A percentile compares a stretch with the other conserved stretches of the same genome.
Evolutionary conservation across 371 early-diverging fungal genomes (phyloP).

Genomic region (Parasitella parasitica): DNA sequence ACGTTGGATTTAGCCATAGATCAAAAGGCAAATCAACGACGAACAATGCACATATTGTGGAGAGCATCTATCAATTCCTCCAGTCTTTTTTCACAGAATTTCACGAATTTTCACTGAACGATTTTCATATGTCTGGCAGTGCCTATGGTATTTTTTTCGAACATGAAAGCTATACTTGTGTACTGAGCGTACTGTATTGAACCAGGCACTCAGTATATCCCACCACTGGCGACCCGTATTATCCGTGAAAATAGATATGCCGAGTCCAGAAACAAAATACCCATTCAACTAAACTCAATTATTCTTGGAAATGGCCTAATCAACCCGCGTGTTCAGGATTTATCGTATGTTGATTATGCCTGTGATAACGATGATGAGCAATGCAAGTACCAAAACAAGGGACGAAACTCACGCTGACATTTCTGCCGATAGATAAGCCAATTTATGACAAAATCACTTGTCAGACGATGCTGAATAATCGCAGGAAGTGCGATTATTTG

Average conservation of each 20-base stretch:
- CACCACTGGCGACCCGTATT: constrained; percentile 69
- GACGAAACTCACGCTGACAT: too few relatives aligned
- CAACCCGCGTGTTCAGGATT: constrained; percentile 81
- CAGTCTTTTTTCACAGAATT: constrained; percentile 58
- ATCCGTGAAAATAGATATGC: constrained; percentile 60
- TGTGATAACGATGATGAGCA: constrained; percentile 47
- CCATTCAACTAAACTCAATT: constrained; percentile 53
- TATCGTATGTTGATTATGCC: constrained; percentile 82
- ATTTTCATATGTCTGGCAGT: constrained; percentile 64
- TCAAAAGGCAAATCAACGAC: constrained; percentile 25
- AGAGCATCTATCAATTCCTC: constrained; percentile 62
- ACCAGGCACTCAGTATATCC: constrained; percentile 71
- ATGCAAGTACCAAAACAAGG: too few relatives aligned
- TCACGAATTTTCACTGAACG: not conserved
- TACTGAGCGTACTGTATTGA: constrained; percentile 11
- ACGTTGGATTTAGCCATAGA: constrained; percentile 72
- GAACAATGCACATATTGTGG: constrained; percentile 39
- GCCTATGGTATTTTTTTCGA: constrained; percentile 59
- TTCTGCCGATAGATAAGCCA: constrained; percentile 24
- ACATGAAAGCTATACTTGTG: too few relatives aligned
- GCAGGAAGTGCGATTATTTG: constrained; percentile 69
- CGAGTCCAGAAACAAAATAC: constrained; percentile 22
- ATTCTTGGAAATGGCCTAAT: constrained; percentile 90
- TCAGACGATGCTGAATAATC: constrained; percentile 66
- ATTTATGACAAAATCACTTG: constrained; percentile 55